Base-by-base conservation (phyloP, 345 rosid genomes). In the Aquilaria malaccensis region DNA sequence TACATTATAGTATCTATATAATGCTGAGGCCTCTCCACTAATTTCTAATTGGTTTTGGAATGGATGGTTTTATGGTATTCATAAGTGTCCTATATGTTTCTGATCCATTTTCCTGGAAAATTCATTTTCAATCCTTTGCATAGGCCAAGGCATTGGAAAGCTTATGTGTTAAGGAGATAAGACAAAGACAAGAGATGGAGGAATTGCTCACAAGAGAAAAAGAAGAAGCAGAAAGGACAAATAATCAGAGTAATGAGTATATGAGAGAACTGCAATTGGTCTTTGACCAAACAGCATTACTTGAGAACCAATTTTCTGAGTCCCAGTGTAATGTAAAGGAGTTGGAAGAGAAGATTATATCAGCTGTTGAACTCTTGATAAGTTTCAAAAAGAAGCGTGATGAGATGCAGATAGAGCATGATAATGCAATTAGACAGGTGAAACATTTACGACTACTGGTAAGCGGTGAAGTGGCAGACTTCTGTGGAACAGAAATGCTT, bases 311-410 rank as follows among this genome's bases (percentile, higher is more conserved):
- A 74, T 53, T 80, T 46, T 62, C 71, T n/a, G 84, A 80, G 55
- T 76, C 85, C 29, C 70, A 68, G 65, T 53, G 59, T 57, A 50
- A 32, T 54, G 82, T 61, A 59, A 74, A 77, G 72, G 86, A 81
- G 70, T 79, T 82, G 70, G 95, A 91, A 74, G 91, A 81, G 76
- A 92, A 92, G 81, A 78, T 92, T 49, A 47, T 83, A 29, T 83
- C 91, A 22, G 98, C 96, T 11, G 93, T 85, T 72, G 81, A 81
- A 53, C 89, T 92, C 67, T 78, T 92, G 76, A 84, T 82, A 73
- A 76, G 77, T 62, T 87, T 85, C 72, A 87, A 76, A 69, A 79
- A 74, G 72, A 70, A 77, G 70, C 72, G 98, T 58, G 98, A 92
- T 75, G 83, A 74, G 67, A 74, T 91, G 69, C 76, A 67, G 61